These are phyloP conservation scores for Wickerhamomyces strasburgensis DNA, from an alignment of 805 yeast genomes.

Conservation along the genomic window DNA sequence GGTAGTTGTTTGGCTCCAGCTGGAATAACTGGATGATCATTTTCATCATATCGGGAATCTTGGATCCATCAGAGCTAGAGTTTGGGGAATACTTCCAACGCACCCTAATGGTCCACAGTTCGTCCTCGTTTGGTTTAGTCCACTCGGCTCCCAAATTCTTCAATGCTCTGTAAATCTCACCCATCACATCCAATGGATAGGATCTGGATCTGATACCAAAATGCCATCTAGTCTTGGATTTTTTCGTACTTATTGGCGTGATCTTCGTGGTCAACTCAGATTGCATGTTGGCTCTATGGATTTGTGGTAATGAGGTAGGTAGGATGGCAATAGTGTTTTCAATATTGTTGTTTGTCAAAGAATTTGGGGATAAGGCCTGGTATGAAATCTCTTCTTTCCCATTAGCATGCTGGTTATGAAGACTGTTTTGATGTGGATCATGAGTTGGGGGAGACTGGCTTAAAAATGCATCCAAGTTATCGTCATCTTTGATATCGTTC, in stretches of 20 bases:
- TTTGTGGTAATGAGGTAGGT: conserved; percentile 91
- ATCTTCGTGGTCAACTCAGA: conserved; percentile 41
- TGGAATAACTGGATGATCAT: conserved; percentile 97
- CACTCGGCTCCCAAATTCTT: conserved; percentile 95
- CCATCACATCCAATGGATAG: conserved; percentile 97
- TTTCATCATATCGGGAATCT: conserved; percentile 77
- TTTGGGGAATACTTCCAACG: conserved; percentile 78
- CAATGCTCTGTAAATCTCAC: conserved; percentile 92
- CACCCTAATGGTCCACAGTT: conserved; percentile 91
- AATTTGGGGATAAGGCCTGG: conserved; percentile 28
- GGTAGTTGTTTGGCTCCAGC: conserved; percentile 89
- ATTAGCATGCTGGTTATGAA: conserved; percentile 3
- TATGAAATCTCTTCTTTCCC: conserved; percentile 30
- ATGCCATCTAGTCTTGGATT: conserved; percentile 96
- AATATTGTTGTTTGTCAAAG: conserved; percentile 25
- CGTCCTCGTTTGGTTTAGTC: conserved; percentile 93
- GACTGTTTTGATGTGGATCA: conserved; percentile 15
- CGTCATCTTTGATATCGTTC: conserved; percentile 53
- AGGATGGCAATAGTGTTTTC: conserved; percentile 83
- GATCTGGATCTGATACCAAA: conserved; percentile 95
- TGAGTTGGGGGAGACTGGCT: conserved; percentile 51
- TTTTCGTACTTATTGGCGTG: conserved; percentile 63
- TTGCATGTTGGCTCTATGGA: conserved; percentile 90
- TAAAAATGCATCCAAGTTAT: conserved; percentile 52
- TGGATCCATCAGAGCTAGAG: conserved; percentile 18